phyloP scores from a whole-genome alignment of 768 basidiomycete genomes.

The Hygrocybe punicea region DNA sequence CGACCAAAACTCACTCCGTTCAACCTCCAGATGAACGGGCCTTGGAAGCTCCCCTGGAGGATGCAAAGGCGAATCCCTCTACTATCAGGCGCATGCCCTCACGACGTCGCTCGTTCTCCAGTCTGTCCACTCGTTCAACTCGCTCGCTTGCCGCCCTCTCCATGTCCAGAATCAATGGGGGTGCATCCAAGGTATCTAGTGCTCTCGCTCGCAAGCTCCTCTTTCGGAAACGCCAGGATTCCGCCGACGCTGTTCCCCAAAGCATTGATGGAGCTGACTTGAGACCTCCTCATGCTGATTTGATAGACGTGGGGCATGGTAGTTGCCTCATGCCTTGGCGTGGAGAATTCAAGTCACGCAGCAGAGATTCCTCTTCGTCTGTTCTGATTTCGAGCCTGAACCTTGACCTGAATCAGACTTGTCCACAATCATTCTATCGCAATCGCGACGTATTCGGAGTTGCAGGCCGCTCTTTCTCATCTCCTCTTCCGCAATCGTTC shows the following conservation, averaged over 20 bases:
- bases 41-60: slow-evolving; percentile 12
- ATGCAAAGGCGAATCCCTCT: slow-evolving; percentile 22
- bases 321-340: slow-evolving; percentile 46
- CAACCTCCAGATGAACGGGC: not conserved
- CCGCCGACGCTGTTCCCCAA: slow-evolving; percentile 11
- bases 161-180: slow-evolving; percentile 47
- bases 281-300: slow-evolving; percentile 9
- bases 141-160: slow-evolving; percentile 44
- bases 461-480: slow-evolving; percentile 63
- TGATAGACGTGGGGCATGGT: slow-evolving; percentile 24
- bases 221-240: slow-evolving; percentile 39
- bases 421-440: slow-evolving; percentile 1
- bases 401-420: slow-evolving; percentile 7
- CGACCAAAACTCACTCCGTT: not conserved
- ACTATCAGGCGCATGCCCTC: slow-evolving; percentile 36
- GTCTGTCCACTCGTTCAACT: slow-evolving; percentile 45
- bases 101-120: slow-evolving; percentile 57
- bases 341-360: slow-evolving; percentile 26
- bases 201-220: slow-evolving; percentile 57
- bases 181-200: slow-evolving; percentile 41
- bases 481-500: slow-evolving; percentile 57
- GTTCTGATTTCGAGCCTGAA: slow-evolving; percentile 1
- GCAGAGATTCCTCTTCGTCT: not conserved
- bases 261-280: not conserved
- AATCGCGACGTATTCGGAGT: slow-evolving; percentile 32